phyloP scores from a whole-genome alignment of 768 basidiomycete genomes.

The Pulveroboletus sp. region DNA sequence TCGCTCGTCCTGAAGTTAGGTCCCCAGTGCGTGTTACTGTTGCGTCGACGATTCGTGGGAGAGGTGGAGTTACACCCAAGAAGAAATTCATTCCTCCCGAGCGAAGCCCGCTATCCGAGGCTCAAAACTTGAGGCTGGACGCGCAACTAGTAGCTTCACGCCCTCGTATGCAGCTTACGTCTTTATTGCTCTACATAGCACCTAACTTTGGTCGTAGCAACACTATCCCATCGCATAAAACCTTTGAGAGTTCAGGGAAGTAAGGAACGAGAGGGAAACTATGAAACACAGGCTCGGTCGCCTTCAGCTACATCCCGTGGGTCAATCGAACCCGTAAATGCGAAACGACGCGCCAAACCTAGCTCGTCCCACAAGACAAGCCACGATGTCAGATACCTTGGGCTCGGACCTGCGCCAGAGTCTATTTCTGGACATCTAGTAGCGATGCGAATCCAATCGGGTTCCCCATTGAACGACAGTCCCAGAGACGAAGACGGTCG shows the following conservation, averaged over 20 bases:
- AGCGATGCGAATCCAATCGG: conserved; percentile 17
- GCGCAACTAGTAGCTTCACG: conserved; percentile 7
- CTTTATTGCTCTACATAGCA: not conserved
- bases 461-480: conserved; percentile 3
- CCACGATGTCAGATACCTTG: conserved; percentile 7
- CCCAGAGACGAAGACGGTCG: conserved; percentile 1
- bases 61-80: conserved; percentile 20
- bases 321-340: not conserved
- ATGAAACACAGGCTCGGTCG: not conserved
- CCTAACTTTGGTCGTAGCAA: conserved; percentile 8
- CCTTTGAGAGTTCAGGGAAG: conserved; percentile 10
- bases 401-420: conserved; percentile 19
- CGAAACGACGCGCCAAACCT: conserved; percentile 15
- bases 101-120: conserved; percentile 24
- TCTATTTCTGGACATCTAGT: conserved; percentile 29
- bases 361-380: conserved; percentile 6
- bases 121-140: conserved; percentile 13
- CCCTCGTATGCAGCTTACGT: conserved; percentile 18
- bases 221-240: conserved; percentile 10
- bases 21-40: conserved; percentile 18
- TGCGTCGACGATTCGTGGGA: conserved; percentile 18
- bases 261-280: conserved; percentile 6
- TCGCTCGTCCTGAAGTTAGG: conserved; percentile 5
- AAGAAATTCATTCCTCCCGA: conserved; percentile 20
- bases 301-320: conserved; percentile 7